Percentiles rank a stretch among this genome's conserved stretches.
phyloP scores from a whole-genome alignment of 345 rosid species.

The Ceriops zippeliana region DNA sequence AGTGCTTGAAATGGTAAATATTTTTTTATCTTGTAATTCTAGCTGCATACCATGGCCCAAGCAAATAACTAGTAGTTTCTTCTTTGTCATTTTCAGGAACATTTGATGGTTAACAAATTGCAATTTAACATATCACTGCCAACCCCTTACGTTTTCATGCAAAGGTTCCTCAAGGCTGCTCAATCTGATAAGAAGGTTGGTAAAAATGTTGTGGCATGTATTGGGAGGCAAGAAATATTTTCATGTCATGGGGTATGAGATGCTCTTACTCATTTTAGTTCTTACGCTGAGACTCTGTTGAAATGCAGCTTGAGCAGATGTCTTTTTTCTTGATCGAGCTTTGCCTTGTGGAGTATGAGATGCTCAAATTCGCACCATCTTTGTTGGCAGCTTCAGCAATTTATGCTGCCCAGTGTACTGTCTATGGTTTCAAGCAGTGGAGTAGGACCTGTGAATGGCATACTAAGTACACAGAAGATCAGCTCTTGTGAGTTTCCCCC shows the following conservation, averaged over 20 bases:
- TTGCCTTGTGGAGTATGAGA: slow-evolving; percentile 76
- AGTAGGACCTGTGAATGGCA: slow-evolving; percentile 68
- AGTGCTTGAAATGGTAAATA: slow-evolving; percentile 68
- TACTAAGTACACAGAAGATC: slow-evolving; percentile 60
- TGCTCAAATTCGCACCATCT: slow-evolving; percentile 79
- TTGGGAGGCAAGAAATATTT: no score
- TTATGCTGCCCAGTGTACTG: slow-evolving; percentile 70
- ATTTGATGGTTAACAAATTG: slow-evolving; percentile 59
- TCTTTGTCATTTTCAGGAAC: slow-evolving; percentile 50
- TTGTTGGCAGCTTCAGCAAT: slow-evolving; percentile 75
- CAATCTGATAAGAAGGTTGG: slow-evolving; percentile 71
- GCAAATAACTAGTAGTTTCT: neutral
- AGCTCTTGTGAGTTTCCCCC: slow-evolving; percentile 59
- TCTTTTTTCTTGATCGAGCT: slow-evolving; percentile 90
- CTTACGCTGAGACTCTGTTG: neutral
- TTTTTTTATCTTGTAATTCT: neutral
- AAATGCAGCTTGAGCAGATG: slow-evolving; percentile 56
- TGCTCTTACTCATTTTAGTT: no score
- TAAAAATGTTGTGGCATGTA: no score
- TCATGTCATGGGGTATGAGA: no score
- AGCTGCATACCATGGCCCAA: neutral
- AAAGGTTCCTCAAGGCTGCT: slow-evolving; percentile 85
- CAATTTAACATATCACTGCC: slow-evolving; percentile 88
- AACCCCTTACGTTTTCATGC: slow-evolving; percentile 76
- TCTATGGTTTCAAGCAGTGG: slow-evolving; percentile 70